These are phyloP conservation scores for Mycena polygramma DNA, from an alignment of 768 basidiomycete species.

Conservation along the genomic window DNA sequence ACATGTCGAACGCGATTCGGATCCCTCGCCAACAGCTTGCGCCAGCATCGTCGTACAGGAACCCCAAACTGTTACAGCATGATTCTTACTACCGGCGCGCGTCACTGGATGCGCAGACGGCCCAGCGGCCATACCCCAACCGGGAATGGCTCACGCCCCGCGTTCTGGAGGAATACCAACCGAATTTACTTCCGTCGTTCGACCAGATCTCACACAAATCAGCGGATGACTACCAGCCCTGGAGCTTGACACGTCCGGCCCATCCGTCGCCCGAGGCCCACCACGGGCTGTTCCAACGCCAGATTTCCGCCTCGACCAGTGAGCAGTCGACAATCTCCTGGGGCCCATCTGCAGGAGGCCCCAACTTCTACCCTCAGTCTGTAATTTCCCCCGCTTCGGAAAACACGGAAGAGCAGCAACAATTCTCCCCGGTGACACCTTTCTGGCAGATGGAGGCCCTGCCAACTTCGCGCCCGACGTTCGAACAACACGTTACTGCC, in stretches of 20 bases:
- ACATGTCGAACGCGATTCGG: neutral
- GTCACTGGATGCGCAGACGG: slow-evolving; percentile 1
- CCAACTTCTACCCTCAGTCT: slow-evolving; percentile 2
- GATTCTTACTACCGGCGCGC: slow-evolving; percentile 8
- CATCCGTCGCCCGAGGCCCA: slow-evolving; percentile 22
- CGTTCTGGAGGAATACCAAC: neutral
- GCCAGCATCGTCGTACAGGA: neutral
- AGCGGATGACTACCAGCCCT: slow-evolving; percentile 9
- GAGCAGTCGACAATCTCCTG: slow-evolving; percentile 22
- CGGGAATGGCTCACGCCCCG: slow-evolving; percentile 10
- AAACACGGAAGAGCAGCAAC: neutral
- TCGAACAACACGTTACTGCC: neutral
- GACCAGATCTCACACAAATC: neutral
- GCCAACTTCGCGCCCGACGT: neutral
- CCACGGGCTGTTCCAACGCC: neutral
- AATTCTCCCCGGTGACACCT: neutral
- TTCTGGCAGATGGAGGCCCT: slow-evolving; percentile 14
- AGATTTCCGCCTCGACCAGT: neutral
- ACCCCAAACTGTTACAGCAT: neutral
- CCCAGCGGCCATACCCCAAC: slow-evolving; percentile 8
- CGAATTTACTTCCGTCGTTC: neutral
- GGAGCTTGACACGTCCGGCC: slow-evolving; percentile 17
- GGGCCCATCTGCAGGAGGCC: neutral
- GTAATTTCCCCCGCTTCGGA: neutral
- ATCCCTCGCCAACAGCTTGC: neutral